A percentile compares a stretch with the other conserved stretches of the same genome.
Conservation (phyloP, 1,139 yeast species). For the Debaryomycetaceae sp. region DNA sequence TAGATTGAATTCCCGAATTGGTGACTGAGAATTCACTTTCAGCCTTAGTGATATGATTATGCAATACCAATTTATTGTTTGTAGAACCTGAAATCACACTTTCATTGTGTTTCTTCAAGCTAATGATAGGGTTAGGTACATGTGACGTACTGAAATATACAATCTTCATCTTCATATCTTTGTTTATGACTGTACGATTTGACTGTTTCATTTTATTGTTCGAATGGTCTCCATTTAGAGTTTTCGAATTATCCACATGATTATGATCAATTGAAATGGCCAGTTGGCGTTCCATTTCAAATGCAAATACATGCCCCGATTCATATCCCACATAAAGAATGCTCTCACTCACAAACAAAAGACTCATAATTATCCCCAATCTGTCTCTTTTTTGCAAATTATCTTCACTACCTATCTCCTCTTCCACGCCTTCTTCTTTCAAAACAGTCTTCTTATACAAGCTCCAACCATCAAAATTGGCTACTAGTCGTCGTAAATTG, state of each 20-base stretch:
- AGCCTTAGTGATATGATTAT: conserved; percentile 10
- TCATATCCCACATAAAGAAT: conserved; percentile 51
- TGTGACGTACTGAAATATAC: conserved; percentile 28
- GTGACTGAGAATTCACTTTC: conserved; percentile 10
- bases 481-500: conserved; percentile 21
- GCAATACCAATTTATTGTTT: conserved; percentile 27
- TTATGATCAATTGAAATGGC: neutral
- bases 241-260: neutral
- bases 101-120: conserved; percentile 19
- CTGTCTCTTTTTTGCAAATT: conserved; percentile 26
- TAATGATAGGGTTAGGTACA: conserved; percentile 51
- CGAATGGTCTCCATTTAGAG: too few species aligned
- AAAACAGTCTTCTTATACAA: conserved; percentile 8
- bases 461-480: conserved; percentile 23
- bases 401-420: conserved; percentile 11
- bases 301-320: conserved; percentile 49
- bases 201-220: neutral
- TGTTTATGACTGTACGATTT: conserved; percentile 19
- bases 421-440: conserved; percentile 10
- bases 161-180: conserved; percentile 17
- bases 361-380: conserved; percentile 56
- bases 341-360: conserved; percentile 27
- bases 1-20: conserved; percentile 21
- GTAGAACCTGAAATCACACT: conserved; percentile 43
- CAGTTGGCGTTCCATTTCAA: conserved; percentile 13